These are phyloP conservation scores for Bryoglossum gracile DNA, from an alignment of 495 filamentous ascomycete species.

Conservation along the genomic window DNA sequence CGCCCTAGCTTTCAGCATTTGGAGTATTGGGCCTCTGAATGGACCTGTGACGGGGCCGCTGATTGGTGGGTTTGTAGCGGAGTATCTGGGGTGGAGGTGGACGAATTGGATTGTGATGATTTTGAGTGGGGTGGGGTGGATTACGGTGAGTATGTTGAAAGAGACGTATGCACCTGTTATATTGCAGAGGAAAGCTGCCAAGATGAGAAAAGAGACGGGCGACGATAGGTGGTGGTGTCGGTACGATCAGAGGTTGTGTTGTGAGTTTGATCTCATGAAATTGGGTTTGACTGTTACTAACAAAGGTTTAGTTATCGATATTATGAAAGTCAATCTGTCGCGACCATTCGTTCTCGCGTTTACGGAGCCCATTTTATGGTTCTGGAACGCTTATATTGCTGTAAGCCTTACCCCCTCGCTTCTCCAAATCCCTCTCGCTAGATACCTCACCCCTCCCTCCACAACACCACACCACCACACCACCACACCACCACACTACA, in stretches of 20 bases:
- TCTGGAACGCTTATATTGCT: constrained; percentile 70
- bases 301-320: constrained; percentile 37
- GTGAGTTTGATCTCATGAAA: too few relatives aligned
- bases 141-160: constrained; percentile 46
- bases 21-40: constrained; percentile 73
- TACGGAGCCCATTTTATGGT: constrained; percentile 80
- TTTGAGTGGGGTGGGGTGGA: constrained; percentile 47
- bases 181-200: constrained; percentile 59
- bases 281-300: too few relatives aligned
- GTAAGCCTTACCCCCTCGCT: constrained; percentile 3
- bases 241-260: constrained; percentile 56
- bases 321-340: constrained; percentile 63
- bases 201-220: constrained; percentile 61
- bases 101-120: constrained; percentile 81
- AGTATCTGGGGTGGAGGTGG: constrained; percentile 77
- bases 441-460: background rate
- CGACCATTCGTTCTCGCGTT: constrained; percentile 72
- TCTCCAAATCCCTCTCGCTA: background rate
- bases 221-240: constrained; percentile 72
- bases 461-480: too few relatives aligned
- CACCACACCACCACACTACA: too few relatives aligned
- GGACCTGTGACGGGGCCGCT: constrained; percentile 51
- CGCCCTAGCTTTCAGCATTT: constrained; percentile 65
- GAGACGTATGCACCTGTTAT: constrained; percentile 78
- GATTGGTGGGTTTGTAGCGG: constrained; percentile 11